These are phyloP conservation scores for Leccinum pachyderme DNA, from an alignment of 1,284 basidiomycete species.

Conservation along the genomic window DNA sequence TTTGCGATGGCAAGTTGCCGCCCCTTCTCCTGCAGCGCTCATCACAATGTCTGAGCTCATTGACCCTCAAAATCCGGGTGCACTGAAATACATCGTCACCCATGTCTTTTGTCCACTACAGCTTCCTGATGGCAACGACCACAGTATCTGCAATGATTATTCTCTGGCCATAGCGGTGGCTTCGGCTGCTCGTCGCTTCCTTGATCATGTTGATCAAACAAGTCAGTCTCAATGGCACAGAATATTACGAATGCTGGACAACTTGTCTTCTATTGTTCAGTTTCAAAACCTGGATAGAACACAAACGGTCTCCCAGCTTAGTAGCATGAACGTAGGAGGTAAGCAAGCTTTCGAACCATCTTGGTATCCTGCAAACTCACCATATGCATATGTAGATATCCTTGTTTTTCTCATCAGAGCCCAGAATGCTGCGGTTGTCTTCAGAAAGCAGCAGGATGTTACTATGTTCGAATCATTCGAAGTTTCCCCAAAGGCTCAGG, in stretches of 20 bases:
- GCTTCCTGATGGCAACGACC: conserved; percentile 18
- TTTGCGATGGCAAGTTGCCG: background rate
- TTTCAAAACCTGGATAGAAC: background rate
- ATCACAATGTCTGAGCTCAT: background rate
- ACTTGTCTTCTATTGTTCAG: background rate
- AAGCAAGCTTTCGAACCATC: background rate
- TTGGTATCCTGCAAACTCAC: conserved; percentile 2
- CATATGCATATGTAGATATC: conserved; percentile 11
- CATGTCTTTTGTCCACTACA: conserved; percentile 21
- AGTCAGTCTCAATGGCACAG: background rate
- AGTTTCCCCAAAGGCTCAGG: background rate
- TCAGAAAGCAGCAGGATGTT: background rate
- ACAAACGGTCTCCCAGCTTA: background rate
- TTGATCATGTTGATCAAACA: background rate
- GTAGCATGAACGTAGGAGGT: background rate
- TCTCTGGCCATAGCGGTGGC: background rate
- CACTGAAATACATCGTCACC: conserved; percentile 15
- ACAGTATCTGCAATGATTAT: conserved; percentile 6
- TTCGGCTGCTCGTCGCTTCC: background rate
- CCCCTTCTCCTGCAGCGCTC: background rate
- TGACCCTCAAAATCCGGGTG: background rate
- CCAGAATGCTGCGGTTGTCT: conserved; percentile 37
- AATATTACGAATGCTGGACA: background rate
- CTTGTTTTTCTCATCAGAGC: conserved; percentile 31
- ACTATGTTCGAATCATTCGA: background rate